These are phyloP conservation scores for Cymbopogon citratus DNA, from an alignment of 176 grass and related monocot species.

Conservation along the genomic window DNA sequence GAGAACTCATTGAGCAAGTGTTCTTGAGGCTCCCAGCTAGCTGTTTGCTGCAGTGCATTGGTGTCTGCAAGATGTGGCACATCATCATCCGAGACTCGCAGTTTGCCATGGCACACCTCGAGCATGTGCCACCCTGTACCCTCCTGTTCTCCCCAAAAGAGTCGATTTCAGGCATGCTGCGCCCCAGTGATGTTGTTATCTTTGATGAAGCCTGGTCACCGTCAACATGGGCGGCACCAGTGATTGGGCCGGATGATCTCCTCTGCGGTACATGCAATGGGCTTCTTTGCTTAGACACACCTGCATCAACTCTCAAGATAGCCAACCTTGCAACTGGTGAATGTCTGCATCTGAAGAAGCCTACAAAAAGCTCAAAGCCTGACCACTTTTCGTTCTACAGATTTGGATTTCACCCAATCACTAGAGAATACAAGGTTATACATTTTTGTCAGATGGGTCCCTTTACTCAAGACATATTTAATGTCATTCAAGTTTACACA, in stretches of 20 bases:
- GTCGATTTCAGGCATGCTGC: not conserved
- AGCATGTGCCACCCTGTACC: not conserved
- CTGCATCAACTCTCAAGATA: not conserved
- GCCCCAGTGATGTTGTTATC: not conserved
- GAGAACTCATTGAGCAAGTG: constrained; percentile 5
- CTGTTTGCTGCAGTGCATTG: not conserved
- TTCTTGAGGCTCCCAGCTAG: constrained; percentile 6
- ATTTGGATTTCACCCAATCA: constrained; percentile 17
- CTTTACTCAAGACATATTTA: not conserved
- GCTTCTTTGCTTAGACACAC: constrained; percentile 22
- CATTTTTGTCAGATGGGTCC: not conserved
- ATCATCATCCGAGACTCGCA: not conserved
- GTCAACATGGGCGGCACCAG: too few species aligned
- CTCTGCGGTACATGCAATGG: constrained; percentile 28
- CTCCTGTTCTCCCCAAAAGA: not conserved
- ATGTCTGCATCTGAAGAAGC: constrained; percentile 22
- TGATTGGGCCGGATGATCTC: too few species aligned
- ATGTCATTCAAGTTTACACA: constrained; percentile 29
- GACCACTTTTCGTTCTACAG: constrained; percentile 22
- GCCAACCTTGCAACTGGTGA: too few species aligned
- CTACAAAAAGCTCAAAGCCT: not conserved
- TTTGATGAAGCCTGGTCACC: too few species aligned
- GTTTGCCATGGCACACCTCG: not conserved
- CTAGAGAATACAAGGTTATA: constrained; percentile 16
- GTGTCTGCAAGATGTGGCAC: constrained; percentile 22